Evolutionary conservation across 2,329 filamentous ascomycete species (phyloP), one percentile per base, ranked within the genome.

Genomic region (Ophiocordyceps camponoti-floridani): DNA sequence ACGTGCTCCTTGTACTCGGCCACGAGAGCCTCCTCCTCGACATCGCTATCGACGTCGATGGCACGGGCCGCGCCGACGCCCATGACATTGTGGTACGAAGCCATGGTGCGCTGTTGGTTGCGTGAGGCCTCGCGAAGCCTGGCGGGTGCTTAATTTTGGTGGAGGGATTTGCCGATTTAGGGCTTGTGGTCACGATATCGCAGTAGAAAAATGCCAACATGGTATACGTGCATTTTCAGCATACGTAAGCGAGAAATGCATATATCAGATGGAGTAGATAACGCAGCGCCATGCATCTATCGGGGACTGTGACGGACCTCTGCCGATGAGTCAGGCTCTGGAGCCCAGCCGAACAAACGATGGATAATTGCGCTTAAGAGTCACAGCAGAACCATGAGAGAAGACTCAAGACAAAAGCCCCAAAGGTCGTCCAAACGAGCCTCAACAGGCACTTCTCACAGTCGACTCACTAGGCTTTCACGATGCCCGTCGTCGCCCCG

Each of bases 1-100:
- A 94, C 85, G 66, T 95, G 89, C 69, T 95, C 86, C 62, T 80
- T 82, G 75, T 95, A 95, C 68, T 96, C 87, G 66, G 87, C 86
- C 57, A 87, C 91, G 54, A 98, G 77, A 56, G 83, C 83, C 69
- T 96, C 91, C 73, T 96, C 89, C 69, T 95, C 88, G 52, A 85
- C 83, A 63, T 96, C 91, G 60, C 86, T 94, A 62, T 93, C 87
- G 64, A 89, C 83, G 56, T 79, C 78, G 47, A 77, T 65, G 53
- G 71, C 66, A 62, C 76, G 74, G 58, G 69, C 62, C 53, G 75
- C 72, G 59, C 73, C 69, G 57, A 66, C 67, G 58, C 73, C 73
- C 35, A 37, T 37, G n/a, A 16, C 35, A 61, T 77, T 79, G 59
- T 76, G 70, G 58, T 73, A 76, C 53, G 65, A 68, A 63, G 72